Base-by-base conservation (phyloP, 352 stramenopile species). In the Globisporangium camurandrum region DNA sequence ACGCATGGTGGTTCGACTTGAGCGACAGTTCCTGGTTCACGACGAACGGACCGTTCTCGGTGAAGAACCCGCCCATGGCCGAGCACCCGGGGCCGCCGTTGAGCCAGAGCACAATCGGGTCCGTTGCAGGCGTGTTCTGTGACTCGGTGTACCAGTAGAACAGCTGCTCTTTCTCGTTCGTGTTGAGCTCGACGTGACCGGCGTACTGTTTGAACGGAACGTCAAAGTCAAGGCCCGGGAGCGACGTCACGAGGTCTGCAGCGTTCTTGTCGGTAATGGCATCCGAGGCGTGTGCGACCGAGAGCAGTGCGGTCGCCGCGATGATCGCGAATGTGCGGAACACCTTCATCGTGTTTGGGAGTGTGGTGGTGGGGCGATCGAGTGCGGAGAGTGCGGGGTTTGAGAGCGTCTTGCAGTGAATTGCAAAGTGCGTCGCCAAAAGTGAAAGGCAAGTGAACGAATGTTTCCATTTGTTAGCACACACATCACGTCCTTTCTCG, bases 141-240 rank as follows among this genome's bases (percentile, higher is more conserved):
- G 70, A 78, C 56, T 91, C 79, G 14, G 77, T 71, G 59, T 86
- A 87, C 79, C 79, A 90, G 62, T 90, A 90, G 42, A 90, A 91
- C 34, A 90, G 69, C 24, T 54, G 16, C n/a, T 59, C 50, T 51
- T 84, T 75, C 45, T 84, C 74, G 44, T 71, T 57, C 17, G 61
- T 68, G 36, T 70, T 28, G 12, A 87, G 62, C 45, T 78, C 43
- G 28, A 88, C 24, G 48, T 79, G 76, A 6, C 71, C 76, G 3
- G 74, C 59, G 59, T 88, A 90, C 47, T 90, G 79, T 49, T 86
- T 81, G 64, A 90, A 86, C 39, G 57, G 49, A 11, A 79, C 55
- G 27, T 69, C 46, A 9, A 46, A 56, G 9, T 57, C 52, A 28
- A 86, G 65, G 10, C 71, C 69, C 0, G 78, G 75, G 37, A 90